Evolutionary conservation across 495 filamentous ascomycete species (phyloP), one percentile per base, ranked within the genome.

Genomic region (Daldinia vernicosa): DNA sequence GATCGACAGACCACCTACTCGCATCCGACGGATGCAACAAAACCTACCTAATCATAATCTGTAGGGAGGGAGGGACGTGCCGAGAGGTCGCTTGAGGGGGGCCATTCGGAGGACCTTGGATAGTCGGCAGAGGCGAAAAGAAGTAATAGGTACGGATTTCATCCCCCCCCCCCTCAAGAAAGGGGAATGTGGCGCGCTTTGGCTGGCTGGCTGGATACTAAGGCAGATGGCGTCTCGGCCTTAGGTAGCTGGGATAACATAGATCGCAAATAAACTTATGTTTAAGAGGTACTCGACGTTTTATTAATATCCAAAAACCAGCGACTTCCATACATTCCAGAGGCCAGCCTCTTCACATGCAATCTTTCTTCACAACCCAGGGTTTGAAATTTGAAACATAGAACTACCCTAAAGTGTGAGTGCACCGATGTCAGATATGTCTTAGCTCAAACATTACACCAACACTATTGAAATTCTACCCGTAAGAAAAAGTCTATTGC

Each of bases 31-130:
- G 66, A 53, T 15, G 58, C 53, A 61, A 15, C n/a, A 17, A 6
- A 28, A 53, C 50, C 50, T 53, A 69, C 62, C 58, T 73, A 73
- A 73, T 73, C 30, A 66, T 73, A 73, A 69, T 73, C 47, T 56
- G 54, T 17, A 50, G 50, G 57, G 64, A 28, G 53, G 15, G 47
- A 72, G 22, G 60, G 64, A 43, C 52, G 55, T 56, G 61, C 43
- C 56, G 39, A 69, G 66, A 60, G 26, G 47, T 6, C 37, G 32
- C 0, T 24, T 17, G 17, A 45, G 17, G 43, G 19, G 17, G 43
- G 19, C 33, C 1, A 35, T 35, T 11, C 33, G 33, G 5, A 55
- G 35, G 26, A 32, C 35, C 59, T 47, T 56, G 40, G 63, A 51
- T 40, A 37, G 19, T 28, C 51, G 33, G 28, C 12, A 67, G 32